These are phyloP conservation scores for Xylariales sp. DNA, from an alignment of 2,329 filamentous ascomycete genomes.

Conservation along the genomic window DNA sequence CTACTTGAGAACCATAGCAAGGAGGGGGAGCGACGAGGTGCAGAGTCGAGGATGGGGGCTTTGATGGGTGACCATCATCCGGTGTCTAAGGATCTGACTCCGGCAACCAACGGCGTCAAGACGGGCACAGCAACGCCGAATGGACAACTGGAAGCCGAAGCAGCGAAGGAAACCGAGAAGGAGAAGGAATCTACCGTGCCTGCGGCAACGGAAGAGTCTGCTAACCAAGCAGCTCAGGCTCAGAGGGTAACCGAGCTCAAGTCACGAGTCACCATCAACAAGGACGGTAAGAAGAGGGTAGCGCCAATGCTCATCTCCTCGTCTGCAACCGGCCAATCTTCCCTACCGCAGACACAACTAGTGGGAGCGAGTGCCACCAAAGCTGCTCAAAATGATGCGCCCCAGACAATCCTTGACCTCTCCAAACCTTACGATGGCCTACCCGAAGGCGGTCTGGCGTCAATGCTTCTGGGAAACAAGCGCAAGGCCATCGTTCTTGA, in stretches of 20 bases:
- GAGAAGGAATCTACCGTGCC: conserved; percentile 15
- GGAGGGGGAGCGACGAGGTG: conserved; percentile 80
- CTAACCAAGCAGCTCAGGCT: conserved; percentile 49
- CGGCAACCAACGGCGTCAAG: conserved; percentile 50
- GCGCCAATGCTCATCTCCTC: conserved; percentile 88
- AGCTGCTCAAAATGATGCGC: conserved; percentile 61
- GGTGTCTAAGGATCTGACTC: conserved; percentile 43
- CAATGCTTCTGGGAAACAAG: conserved; percentile 89
- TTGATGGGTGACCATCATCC: conserved; percentile 80
- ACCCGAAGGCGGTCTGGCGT: conserved; percentile 80
- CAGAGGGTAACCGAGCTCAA: conserved; percentile 63
- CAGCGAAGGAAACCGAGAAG: conserved; percentile 22
- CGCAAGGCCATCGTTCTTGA: conserved; percentile 72
- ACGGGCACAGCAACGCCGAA: conserved; percentile 28
- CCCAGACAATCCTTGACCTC: conserved; percentile 80
- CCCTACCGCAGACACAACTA: conserved; percentile 81
- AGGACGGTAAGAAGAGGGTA: conserved; percentile 95
- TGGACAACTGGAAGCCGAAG: conserved; percentile 23
- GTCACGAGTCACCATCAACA: conserved; percentile 87
- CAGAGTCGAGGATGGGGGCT: conserved; percentile 96
- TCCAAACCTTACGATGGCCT: conserved; percentile 92
- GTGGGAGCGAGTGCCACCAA: conserved; percentile 69
- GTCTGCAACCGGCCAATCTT: conserved; percentile 80
- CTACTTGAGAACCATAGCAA: conserved; percentile 88
- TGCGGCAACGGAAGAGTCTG: conserved; percentile 38